phyloP scores from a whole-genome alignment of 768 basidiomycete species.

The Termitomyces bulborhizus region DNA sequence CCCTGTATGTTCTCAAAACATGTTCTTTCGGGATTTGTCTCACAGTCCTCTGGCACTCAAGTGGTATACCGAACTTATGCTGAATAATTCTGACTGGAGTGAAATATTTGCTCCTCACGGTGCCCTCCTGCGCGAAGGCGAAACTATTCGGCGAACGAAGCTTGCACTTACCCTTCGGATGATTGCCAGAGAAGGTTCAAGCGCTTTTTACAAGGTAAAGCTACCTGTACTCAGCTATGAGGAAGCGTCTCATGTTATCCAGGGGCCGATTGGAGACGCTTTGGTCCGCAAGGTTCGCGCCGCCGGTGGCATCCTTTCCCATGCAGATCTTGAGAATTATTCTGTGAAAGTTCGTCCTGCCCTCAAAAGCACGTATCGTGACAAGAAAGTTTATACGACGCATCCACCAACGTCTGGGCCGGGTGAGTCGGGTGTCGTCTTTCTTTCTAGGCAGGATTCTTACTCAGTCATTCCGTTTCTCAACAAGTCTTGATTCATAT shows the following conservation, averaged over 20 bases:
- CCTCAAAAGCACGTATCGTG: slow-evolving; percentile 35
- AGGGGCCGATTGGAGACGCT: slow-evolving; percentile 80
- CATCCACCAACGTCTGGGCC: slow-evolving; percentile 85
- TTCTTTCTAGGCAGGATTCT: not conserved
- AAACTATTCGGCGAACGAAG: slow-evolving; percentile 64
- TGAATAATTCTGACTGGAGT: slow-evolving; percentile 69
- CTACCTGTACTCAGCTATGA: slow-evolving; percentile 4
- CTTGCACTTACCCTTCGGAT: slow-evolving; percentile 71
- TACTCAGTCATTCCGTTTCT: not conserved
- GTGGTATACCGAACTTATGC: slow-evolving; percentile 51
- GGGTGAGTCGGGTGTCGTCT: slow-evolving; percentile 23
- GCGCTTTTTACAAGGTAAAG: slow-evolving; percentile 61
- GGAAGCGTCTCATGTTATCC: slow-evolving; percentile 8
- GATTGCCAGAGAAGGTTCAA: slow-evolving; percentile 72
- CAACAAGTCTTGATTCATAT: slow-evolving; percentile 58
- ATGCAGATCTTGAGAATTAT: slow-evolving; percentile 70
- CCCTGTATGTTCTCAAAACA: not conserved
- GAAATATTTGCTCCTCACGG: slow-evolving; percentile 81
- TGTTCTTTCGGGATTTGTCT: not conserved
- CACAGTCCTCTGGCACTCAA: slow-evolving; percentile 12
- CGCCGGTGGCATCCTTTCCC: slow-evolving; percentile 76
- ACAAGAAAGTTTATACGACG: slow-evolving; percentile 71
- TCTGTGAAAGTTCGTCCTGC: slow-evolving; percentile 64
- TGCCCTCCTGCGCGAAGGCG: slow-evolving; percentile 64
- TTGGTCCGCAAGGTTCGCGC: slow-evolving; percentile 63